phyloP scores from a whole-genome alignment of 2,329 filamentous ascomycete species.

The Ustulina deusta region DNA sequence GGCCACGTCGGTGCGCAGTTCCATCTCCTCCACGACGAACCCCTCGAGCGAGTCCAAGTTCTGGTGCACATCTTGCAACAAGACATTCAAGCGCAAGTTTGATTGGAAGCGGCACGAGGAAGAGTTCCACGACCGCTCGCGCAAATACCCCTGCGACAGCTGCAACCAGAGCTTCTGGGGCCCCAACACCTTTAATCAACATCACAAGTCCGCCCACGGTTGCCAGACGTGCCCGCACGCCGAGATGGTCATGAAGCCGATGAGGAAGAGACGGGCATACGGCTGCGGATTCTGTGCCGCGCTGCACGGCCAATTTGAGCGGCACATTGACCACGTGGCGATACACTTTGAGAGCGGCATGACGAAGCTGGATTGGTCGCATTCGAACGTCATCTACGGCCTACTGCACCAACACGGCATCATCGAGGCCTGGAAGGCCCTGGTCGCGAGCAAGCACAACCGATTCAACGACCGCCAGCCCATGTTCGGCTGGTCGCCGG shows the following conservation, averaged over 20 bases:
- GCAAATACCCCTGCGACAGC: constrained; percentile 75
- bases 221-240: constrained; percentile 75
- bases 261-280: constrained; percentile 74
- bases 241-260: constrained; percentile 71
- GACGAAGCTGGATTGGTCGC: constrained; percentile 75
- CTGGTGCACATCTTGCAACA: constrained; percentile 65
- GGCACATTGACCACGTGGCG: constrained; percentile 76
- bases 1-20: constrained; percentile 48
- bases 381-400: constrained; percentile 75
- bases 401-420: constrained; percentile 74
- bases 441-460: constrained; percentile 61
- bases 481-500: constrained; percentile 70
- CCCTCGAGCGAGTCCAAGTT: constrained; percentile 47
- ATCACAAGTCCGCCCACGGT: constrained; percentile 73
- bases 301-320: constrained; percentile 72
- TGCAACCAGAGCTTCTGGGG: constrained; percentile 77
- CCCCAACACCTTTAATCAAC: constrained; percentile 75
- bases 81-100: constrained; percentile 75
- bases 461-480: constrained; percentile 64
- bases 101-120: constrained; percentile 78
- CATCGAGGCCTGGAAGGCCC: constrained; percentile 70
- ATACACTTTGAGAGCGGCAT: constrained; percentile 74
- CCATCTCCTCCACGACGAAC: constrained; percentile 46
- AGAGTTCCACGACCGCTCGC: constrained; percentile 76
- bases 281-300: constrained; percentile 76